Base-by-base conservation (phyloP, 208 protist species). In the Trypanosoma conorhini region DNA sequence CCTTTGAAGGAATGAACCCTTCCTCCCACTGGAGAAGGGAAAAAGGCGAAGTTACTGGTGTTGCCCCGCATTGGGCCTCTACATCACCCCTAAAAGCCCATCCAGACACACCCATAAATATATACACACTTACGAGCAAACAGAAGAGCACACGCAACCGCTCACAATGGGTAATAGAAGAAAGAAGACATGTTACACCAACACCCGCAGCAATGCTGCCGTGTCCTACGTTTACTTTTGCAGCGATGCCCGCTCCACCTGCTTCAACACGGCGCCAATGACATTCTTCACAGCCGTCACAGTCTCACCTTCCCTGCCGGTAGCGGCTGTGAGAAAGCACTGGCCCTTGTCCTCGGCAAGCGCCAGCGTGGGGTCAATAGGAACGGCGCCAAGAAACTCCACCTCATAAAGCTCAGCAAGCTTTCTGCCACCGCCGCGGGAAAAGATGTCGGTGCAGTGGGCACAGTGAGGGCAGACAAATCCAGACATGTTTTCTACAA, bases 401-500 rank as follows among this genome's bases (percentile, higher is more conserved):
- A 95, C 88, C 57, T 93, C 87, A 73, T 95, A 95, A 76, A 84
- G 77, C 62, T 67, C 70, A 28, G 88, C 80, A 52, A 96, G 79
- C 67, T 83, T 83, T 60, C 77, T 63, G 10, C 91, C 93, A n/a
- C 93, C 95, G 33, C 89, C 92, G 19, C 63, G 72, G 21, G 87
- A 87, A 70, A 97, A 97, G 35, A 97, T 91, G 67, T 91, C 82
- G 4, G 88, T 96, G 76, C 89, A 93, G 67, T 95, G 87, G 28
- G 83, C 83, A 59, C 95, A 98, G 78, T 97, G 88, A 0, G 95
- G 95, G 78, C 95, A 98, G 35, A 93, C 92, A 60, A 96, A 96
- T 35, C 93, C 93, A 1, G 83, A 93, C 95, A 98, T 98, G 76
- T 98, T 98, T 79, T 98, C 93, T 26, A 98, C 91, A 51, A 98